A percentile compares a stretch with the other conserved stretches of the same genome.
phyloP scores from a whole-genome alignment of 148 eudicot species.

The Talinum fruticosum region DNA sequence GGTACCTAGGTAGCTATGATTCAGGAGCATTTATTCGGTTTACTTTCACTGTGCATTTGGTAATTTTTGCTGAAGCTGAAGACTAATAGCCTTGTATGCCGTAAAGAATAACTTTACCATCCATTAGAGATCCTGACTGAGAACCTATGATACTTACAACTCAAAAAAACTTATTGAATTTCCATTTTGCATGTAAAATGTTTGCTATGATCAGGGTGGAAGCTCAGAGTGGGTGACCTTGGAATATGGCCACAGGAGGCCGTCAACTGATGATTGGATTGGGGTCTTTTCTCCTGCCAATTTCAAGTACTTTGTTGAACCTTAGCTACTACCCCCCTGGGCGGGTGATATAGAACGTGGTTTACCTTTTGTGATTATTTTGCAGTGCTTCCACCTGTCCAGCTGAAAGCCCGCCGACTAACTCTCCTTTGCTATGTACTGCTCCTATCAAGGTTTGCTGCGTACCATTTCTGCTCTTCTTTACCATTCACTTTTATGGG shows the following conservation, averaged over 20 bases:
- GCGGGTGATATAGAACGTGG: no score
- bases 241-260: constrained; percentile 13
- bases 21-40: not conserved
- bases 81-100: not conserved
- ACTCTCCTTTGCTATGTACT: constrained; percentile 54
- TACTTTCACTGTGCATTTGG: not conserved
- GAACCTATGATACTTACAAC: not conserved
- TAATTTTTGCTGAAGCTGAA: not conserved
- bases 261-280: constrained; percentile 75
- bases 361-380: no score
- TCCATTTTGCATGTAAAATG: no score
- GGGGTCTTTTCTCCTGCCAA: constrained; percentile 94
- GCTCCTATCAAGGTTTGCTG: constrained; percentile 69
- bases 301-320: constrained; percentile 85
- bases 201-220: constrained; percentile 1
- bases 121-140: no score
- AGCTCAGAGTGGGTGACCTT: constrained; percentile 7
- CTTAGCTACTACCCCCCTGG: no score
- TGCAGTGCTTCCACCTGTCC: constrained; percentile 53
- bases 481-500: not conserved
- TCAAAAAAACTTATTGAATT: not conserved
- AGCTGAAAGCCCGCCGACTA: constrained; percentile 36
- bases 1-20: no score
- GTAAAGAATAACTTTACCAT: not conserved
- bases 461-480: not conserved